A percentile compares a stretch with the other conserved stretches of the same genome.
Evolutionary conservation across 1,139 yeast species (phyloP).

Genomic region (Yamadazyma jaroonii): DNA sequence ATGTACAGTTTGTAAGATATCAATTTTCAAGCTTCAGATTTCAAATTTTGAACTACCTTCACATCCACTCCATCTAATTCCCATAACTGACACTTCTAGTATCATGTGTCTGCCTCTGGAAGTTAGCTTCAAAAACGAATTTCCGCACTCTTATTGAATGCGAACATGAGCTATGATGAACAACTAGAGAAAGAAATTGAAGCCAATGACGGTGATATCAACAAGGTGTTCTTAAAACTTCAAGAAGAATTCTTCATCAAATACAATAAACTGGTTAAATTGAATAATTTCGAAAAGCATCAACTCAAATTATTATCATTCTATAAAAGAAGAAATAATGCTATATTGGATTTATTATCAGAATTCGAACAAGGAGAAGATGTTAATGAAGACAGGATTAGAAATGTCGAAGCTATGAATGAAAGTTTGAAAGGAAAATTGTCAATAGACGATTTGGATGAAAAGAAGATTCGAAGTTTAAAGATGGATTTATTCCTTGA

Average conservation of each 20-base stretch:
- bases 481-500: constrained; percentile 15
- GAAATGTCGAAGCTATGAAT: constrained; percentile 20
- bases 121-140: no score
- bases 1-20: no score
- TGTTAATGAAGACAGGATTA: constrained; percentile 15
- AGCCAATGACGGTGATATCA: constrained; percentile 13
- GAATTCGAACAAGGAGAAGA: constrained; percentile 18
- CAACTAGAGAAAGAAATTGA: constrained; percentile 11
- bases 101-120: no score
- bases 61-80: no score
- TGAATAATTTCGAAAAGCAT: constrained; percentile 30
- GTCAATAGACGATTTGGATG: background rate
- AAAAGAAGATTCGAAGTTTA: constrained; percentile 1
- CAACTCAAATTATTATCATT: constrained; percentile 35
- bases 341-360: constrained; percentile 30
- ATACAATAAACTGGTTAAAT: constrained; percentile 12
- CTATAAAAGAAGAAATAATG: constrained; percentile 39
- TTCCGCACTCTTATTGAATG: background rate
- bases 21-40: no score
- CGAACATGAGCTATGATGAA: constrained; percentile 4
- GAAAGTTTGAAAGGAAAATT: constrained; percentile 18
- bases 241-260: constrained; percentile 13
- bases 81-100: no score
- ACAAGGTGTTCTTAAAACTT: constrained; percentile 10
- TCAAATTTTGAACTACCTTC: no score